Base-by-base conservation (phyloP, 495 filamentous ascomycete species). In the Hyaloscypha variabilis region DNA sequence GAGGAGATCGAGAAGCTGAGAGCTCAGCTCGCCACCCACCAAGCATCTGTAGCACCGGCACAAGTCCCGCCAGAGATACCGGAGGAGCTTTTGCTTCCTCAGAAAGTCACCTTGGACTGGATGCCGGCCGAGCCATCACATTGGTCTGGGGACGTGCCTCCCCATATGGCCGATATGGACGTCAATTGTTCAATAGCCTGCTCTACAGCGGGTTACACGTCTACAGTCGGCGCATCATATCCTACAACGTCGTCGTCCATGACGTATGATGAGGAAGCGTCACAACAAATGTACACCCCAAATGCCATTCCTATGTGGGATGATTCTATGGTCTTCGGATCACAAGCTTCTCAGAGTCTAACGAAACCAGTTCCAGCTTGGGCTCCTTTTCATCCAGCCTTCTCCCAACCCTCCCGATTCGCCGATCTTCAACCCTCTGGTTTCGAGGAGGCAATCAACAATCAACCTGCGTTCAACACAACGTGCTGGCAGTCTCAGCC, bases 1-100 rank as follows among this genome's bases (percentile, higher is more conserved):
- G 74, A 77, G 26, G 85, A 90, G 69, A 81, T 81, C 28, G 68
- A 74, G 54, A 73, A 67, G 10, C 72, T 85, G 50, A 77, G 76
- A 62, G 74, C 75, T 24, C 81, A 82, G 66, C 51, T 85, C 42
- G 69, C 75, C 6, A 24, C 36, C 17, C 62, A 58, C 17, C 56
- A 57, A 14, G 21, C 39, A 25, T 17, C 50, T 8, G 23, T 26
- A 11, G 30, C 31, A 19, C 8, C 64, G 1, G 4, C 61, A 6
- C 58, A 63, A 3, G 58, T 65, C 6, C 23, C 64, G 24, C 53
- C 62, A 28, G 63, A 71, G 34, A 63, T 67, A 0, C 23, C 60
- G 13, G 65, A 72, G 11, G 65, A 70, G 24, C 34, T 68, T 4
- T 64, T 68, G 54, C 54, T 72, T 0, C 65, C 60, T 13, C 65